These are phyloP conservation scores for Psidium guajava DNA, from an alignment of 345 rosid genomes.

Conservation along the genomic window DNA sequence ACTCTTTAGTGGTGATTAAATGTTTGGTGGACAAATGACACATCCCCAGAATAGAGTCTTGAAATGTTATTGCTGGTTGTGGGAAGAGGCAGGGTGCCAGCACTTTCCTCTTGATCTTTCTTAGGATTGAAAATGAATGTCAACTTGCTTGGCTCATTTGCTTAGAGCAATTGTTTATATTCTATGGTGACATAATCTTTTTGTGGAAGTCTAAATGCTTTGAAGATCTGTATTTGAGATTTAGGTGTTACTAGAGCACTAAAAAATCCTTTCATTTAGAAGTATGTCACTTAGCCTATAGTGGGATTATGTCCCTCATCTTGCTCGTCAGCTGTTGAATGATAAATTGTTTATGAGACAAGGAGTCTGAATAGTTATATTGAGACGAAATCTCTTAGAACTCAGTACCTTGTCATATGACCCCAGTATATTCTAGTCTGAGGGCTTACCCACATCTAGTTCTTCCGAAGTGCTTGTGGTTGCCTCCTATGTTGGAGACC, in stretches of 20 bases:
- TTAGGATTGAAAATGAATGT: background rate
- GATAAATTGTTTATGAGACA: background rate
- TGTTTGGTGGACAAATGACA: background rate
- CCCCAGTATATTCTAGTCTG: background rate
- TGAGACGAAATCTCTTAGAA: background rate
- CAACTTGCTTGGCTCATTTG: background rate
- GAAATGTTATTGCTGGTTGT: background rate
- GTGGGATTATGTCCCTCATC: background rate
- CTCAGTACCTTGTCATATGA: background rate
- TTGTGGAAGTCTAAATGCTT: background rate
- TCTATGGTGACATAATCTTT: background rate
- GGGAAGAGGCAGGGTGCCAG: background rate
- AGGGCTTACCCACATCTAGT: background rate
- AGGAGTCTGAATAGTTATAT: background rate
- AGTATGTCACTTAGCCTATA: background rate
- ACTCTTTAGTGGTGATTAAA: background rate
- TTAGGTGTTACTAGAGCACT: too few relatives aligned
- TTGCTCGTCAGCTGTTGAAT: background rate
- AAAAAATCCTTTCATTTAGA: too few relatives aligned
- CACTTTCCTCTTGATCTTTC: background rate
- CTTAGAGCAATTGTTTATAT: background rate
- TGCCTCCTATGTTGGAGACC: background rate
- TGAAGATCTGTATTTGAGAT: too few relatives aligned
- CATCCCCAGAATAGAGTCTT: background rate
- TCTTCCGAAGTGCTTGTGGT: background rate